phyloP scores from a whole-genome alignment of 2,329 filamentous ascomycete genomes.

The Colletotrichum somersetense region DNA sequence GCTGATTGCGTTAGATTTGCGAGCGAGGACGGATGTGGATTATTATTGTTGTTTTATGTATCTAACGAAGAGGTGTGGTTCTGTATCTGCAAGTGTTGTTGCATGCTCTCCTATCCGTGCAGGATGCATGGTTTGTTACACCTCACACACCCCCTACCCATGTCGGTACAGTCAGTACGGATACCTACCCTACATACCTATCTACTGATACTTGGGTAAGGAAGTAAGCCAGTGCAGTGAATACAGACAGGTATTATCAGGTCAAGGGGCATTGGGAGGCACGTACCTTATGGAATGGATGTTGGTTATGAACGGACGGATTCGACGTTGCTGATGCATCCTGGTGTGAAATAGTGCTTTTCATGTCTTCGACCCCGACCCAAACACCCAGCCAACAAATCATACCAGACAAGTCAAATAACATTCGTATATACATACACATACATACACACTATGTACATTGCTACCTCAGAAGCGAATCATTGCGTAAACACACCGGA shows the following conservation, averaged over 20 bases:
- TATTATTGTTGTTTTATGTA: conserved; percentile 21
- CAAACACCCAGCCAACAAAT: background rate
- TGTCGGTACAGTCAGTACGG: background rate
- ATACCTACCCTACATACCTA: background rate
- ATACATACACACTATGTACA: background rate
- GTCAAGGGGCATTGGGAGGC: background rate
- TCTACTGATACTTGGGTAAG: background rate
- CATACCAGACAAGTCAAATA: background rate
- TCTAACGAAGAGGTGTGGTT: conserved; percentile 13
- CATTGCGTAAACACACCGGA: conserved; percentile 1
- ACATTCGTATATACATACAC: background rate
- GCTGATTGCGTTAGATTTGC: conserved; percentile 3
- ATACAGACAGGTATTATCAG: background rate
- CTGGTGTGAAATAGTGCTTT: conserved; percentile 1
- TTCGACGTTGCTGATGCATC: background rate
- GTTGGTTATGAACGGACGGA: background rate
- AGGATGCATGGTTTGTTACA: background rate
- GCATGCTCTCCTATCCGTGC: background rate
- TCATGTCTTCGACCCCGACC: background rate
- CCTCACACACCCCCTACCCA: background rate
- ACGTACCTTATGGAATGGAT: background rate
- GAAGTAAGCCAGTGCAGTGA: background rate
- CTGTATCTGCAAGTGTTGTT: background rate
- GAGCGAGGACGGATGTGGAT: background rate
- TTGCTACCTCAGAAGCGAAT: background rate